Evolutionary conservation across 2,329 filamentous ascomycete genomes (phyloP), one percentile per base, ranked within the genome.

Genomic region (Xylariomycetidae sp.): DNA sequence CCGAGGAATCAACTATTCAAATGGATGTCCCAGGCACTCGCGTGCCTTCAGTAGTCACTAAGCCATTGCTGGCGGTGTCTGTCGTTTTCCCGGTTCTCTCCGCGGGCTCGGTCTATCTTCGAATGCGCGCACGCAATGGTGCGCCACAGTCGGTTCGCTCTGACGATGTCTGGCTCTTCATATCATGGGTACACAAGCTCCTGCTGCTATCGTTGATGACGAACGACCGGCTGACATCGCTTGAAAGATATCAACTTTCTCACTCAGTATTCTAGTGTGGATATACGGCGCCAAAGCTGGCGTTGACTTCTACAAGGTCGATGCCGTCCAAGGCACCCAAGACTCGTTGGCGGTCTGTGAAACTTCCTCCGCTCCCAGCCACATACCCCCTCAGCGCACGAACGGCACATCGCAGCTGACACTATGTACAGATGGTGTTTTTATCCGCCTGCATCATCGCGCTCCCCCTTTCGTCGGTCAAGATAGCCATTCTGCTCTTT

Each of bases 401-500:
- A 23, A 8, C n/a, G 8, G n/a, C 20, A n/a, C 8, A 8, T 8
- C 20, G n/a, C 8, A n/a, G n/a, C 20, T 23, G n/a, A 23, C 20
- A n/a, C 8, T 23, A 8, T 23, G n/a, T 23, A 8, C n/a, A 8
- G 20, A 23, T 23, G 8, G 8, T 8, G 20, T 23, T 23, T 8
- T n/a, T 23, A 23, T 23, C 8, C 20, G 20, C 20, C 8, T n/a
- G 8, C 20, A n/a, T 23, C 20, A n/a, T 23, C n/a, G 8, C 8
- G 20, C 8, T 32, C 4, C 16, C 42, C 6, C 16, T 45, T 10
- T 27, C 39, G 3, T 5, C 27, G 3, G 42, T 45, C 9, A 45
- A 42, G 17, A 45, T 45, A 4, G 17, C 34, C 10, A 32, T 45
- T 6, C 25, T 45, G 6, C 31, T 45, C 7, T 45, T 40, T 18